Conservation (phyloP, 257 asterid genomes). For the Solanum sitiens region DNA sequence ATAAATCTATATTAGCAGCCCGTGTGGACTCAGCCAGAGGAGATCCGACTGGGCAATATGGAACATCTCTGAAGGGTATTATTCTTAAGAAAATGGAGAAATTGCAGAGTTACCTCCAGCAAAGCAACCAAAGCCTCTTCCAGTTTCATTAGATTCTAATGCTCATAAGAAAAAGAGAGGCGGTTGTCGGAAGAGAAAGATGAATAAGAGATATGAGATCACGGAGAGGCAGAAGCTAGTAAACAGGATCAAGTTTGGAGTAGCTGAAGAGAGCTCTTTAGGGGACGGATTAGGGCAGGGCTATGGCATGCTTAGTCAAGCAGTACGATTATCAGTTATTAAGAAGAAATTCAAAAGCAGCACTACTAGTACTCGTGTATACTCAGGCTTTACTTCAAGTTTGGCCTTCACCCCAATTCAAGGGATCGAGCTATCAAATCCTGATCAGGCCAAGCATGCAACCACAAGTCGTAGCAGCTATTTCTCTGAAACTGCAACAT, state of each 20-base stretch:
- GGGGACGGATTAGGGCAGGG: conserved; percentile 99
- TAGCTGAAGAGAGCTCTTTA: conserved; percentile 93
- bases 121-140: conserved; percentile 95
- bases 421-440: conserved; percentile 17
- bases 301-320: conserved; percentile 98
- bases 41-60: conserved; percentile 76
- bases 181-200: conserved; percentile 86
- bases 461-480: background rate
- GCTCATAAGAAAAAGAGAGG: conserved; percentile 87
- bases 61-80: conserved; percentile 46
- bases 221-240: background rate
- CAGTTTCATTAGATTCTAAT: conserved; percentile 84
- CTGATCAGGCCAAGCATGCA: background rate
- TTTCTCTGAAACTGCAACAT: background rate
- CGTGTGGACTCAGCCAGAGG: conserved; percentile 83
- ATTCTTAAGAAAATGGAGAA: conserved; percentile 83
- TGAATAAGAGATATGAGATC: conserved; percentile 65
- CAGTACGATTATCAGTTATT: conserved; percentile 60
- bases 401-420: conserved; percentile 97
- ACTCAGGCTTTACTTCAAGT: conserved; percentile 91
- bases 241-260: conserved; percentile 86
- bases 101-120: conserved; percentile 99
- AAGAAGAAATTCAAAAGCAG: conserved; percentile 88
- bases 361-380: conserved; percentile 29
- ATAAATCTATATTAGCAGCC: conserved; percentile 83